A percentile compares a stretch with the other conserved stretches of the same genome.
Evolutionary conservation across 768 basidiomycete genomes (phyloP).

Genomic region (Russula griseocarnosa): DNA sequence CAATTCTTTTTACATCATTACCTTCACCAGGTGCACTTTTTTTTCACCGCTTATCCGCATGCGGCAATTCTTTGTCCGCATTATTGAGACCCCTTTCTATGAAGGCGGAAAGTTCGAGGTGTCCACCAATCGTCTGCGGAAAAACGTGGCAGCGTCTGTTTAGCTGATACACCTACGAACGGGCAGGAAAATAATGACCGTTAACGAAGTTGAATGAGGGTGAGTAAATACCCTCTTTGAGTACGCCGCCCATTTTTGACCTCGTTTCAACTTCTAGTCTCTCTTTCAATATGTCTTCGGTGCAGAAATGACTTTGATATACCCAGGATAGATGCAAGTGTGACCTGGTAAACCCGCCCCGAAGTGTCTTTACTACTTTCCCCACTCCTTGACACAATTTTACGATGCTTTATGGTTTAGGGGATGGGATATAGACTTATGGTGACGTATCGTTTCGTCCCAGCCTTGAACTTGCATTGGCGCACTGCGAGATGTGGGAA

Average conservation of each 20-base stretch:
- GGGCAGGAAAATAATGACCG: neutral
- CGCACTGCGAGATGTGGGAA: neutral
- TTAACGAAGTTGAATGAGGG: neutral
- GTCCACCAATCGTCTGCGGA: neutral
- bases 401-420: neutral
- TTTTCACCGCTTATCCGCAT: neutral
- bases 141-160: conserved; percentile 1
- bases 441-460: neutral
- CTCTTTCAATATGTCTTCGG: neutral
- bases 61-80: neutral
- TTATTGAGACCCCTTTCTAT: neutral
- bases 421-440: no score
- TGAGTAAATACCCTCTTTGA: conserved; percentile 1
- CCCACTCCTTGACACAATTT: neutral
- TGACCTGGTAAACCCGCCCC: neutral
- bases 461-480: neutral
- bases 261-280: neutral
- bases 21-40: neutral
- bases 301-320: no score
- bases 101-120: neutral
- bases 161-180: neutral
- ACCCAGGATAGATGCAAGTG: neutral
- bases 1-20: conserved; percentile 1
- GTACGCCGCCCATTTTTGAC: neutral
- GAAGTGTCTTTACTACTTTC: neutral